Base-by-base conservation (phyloP, 1,284 basidiomycete species). In the Abortiporus biennis region DNA sequence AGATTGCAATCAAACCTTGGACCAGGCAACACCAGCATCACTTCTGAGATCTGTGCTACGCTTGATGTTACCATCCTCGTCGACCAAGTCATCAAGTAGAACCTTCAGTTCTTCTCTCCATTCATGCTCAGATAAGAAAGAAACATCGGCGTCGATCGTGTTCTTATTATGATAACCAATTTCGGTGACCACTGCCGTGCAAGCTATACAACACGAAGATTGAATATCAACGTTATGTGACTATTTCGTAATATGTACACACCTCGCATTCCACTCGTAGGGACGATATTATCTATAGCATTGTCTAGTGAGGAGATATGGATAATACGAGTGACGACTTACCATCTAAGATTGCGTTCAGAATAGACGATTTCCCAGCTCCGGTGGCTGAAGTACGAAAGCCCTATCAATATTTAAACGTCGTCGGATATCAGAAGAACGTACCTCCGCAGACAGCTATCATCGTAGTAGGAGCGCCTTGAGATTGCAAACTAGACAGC, bases 171-270 rank as follows among this genome's bases (percentile, higher is more conserved):
- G 77, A 49, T 79, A 74, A 0, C 65, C 59, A 23, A 82, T 71
- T 49, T 78, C 76, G 0, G 78, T 82, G 1, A 79, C 76, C n/a
- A 80, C 77, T 4, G 78, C 76, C 3, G 77, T 80, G 48, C 78
- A 80, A n/a, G 79, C 78, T 78, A 42, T 44, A n/a, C 22, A 33
- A 13, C 17, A 43, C 36, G 15, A 53, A 32, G 47, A 23, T 36
- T 21, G 36, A 42, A 38, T 9, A 31, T 16, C 20, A 31, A 16
- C 9, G 37, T 16, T 22, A 22, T 31, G 15, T n/a, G 45, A 25
- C 36, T 19, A 31, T n/a, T 29, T 25, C 8, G 27, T 29, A 20
- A n/a, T 20, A 13, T n/a, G 20, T 25, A 56, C 63, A 12, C 47
- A 76, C 76, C 76, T 51, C 74, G 66, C 76, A 79, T 78, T 13